Base-by-base conservation (phyloP, 202 grass and related monocot genomes). In the Sporobolus alterniflorus region DNA sequence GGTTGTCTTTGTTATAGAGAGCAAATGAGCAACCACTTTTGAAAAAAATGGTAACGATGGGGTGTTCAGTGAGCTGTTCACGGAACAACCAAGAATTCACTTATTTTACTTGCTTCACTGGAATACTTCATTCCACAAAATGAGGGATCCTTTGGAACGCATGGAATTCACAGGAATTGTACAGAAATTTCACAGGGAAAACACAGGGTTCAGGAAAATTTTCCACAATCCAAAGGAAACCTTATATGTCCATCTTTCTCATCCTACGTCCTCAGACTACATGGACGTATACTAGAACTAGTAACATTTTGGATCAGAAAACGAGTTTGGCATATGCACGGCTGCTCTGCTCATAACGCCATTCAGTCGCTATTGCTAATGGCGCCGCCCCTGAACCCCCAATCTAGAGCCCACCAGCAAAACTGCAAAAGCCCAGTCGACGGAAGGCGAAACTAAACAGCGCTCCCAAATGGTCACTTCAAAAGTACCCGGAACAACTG, bases 391-490 rank as follows among this genome's bases (percentile, higher is more conserved):
- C 66, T 3, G 15, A 59, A 24, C 46, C 3, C 77, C 67, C 44
- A 74, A 79, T 79, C 17, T n/a, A 49, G 60, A 21, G 33, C n/a
- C n/a, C n/a, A 47, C n/a, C 75, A 56, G n/a, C 48, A 20, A 25
- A 71, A 54, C 26, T 60, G 24, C 55, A 63, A 64, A 56, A 32
- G 32, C 0, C 49, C 40, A 78, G 82, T 63, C 42, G 64, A 62
- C 50, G 9, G 33, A n/a, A 41, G 21, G 2, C 16, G 6, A 39
- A 57, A 51, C 11, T 29, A 40, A 43, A 80, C 46, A 17, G 10
- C 12, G 11, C 39, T 13, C 0, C 7, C 17, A 54, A 74, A 40
- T 61, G 16, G 5, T n/a, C 33, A 36, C 39, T 21, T 1, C 5
- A 22, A 15, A 26, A 2, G 3, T 6, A 32, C 20, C 40, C n/a